Base-by-base conservation (phyloP, 257 asterid genomes). In the Salvia rosmarinus region DNA sequence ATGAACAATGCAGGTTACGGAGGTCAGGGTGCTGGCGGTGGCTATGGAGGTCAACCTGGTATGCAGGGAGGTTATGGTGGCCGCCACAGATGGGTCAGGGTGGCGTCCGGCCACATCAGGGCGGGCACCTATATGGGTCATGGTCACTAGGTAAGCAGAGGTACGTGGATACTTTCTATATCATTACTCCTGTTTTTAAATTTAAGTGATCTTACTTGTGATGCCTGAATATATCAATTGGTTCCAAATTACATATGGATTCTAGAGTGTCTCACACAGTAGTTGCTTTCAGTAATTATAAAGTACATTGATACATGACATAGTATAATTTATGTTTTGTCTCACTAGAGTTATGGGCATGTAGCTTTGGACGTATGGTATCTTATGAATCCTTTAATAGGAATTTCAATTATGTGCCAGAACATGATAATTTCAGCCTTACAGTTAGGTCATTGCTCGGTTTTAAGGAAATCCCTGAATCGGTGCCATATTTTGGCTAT, bases 111-210 rank as follows among this genome's bases (percentile, higher is more conserved):
- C 96, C 96, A 1, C 91, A 82, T 71, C 97, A 93, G 70, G 98
- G 98, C 74, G 98, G 82, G 90, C 90, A 0, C 92, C 52, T 90
- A 91, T 89, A 85, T 89, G 85, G 95, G 96, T 32, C 92, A 85
- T 70, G 96, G 96, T 74, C 94, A 74, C 82, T 93, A 93, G 92
- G 95, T 82, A 79, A 75, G 83, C 54, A 16, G 42, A 74, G 83
- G 82, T 83, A 69, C 32, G 60, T 28, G 23, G 20, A 64, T 47
- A 3, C 49, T 66, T n/a, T 34, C 42, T n/a, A 16, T n/a, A 3
- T 19, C 49, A 5, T 30, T 72, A 25, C 16, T 7, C 37, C 19
- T 50, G 39, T 37, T 16, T 77, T 60, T 2, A 34, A 16, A 57
- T 59, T 70, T 64, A 16, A 28, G 16, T 59, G n/a, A 47, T 52